Evolutionary conservation across 345 rosid genomes (phyloP).

Genomic region (Populus nigra): DNA sequence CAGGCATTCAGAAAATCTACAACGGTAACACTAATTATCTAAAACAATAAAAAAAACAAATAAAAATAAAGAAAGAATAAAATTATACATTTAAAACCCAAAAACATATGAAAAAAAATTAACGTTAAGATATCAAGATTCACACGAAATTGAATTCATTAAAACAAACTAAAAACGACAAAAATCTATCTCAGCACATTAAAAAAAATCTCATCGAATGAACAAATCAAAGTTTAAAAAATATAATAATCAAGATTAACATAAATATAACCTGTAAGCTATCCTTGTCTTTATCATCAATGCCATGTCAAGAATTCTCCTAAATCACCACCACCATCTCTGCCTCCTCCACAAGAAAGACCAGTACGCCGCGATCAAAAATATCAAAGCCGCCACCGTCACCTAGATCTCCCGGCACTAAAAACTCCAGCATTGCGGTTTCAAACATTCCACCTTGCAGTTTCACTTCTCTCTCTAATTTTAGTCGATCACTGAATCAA

Average conservation of each 20-base stretch:
- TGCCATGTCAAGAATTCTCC: slow-evolving; percentile 45
- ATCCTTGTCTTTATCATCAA: slow-evolving; percentile 69
- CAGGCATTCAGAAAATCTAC: background rate
- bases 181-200: background rate
- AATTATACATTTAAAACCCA: background rate
- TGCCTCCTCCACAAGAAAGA: slow-evolving; percentile 43
- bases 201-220: background rate
- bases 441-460: slow-evolving; percentile 23
- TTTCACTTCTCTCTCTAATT: background rate
- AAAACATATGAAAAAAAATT: too few relatives aligned
- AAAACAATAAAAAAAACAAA: background rate
- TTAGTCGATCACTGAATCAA: background rate
- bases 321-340: slow-evolving; percentile 15
- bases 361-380: slow-evolving; percentile 61
- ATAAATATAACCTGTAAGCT: background rate
- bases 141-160: background rate
- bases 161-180: background rate
- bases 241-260: background rate
- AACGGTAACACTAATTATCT: background rate
- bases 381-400: slow-evolving; percentile 59
- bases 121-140: too few relatives aligned
- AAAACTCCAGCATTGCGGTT: slow-evolving; percentile 36
- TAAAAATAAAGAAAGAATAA: too few relatives aligned
- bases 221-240: background rate
- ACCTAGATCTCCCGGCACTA: slow-evolving; percentile 93